A percentile compares a stretch with the other conserved stretches of the same genome.
Evolutionary conservation across 305 asterid species (phyloP).

Genomic region (Solanum chacoense): DNA sequence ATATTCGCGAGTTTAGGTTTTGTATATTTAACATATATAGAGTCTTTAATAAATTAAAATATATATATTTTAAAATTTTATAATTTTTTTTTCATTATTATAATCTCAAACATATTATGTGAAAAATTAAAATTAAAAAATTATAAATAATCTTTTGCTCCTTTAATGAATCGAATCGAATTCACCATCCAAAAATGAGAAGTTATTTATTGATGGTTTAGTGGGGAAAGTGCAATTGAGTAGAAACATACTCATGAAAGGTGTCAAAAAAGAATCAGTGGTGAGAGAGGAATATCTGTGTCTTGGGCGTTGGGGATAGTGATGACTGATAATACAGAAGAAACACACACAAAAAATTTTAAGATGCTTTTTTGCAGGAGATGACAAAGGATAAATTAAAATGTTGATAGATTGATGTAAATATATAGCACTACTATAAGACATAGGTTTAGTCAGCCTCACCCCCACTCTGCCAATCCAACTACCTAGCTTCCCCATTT

Average conservation of each 20-base stretch:
- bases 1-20: too few relatives aligned
- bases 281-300: conserved; percentile 1
- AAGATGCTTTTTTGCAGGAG: neutral
- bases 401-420: neutral
- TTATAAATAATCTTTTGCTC: neutral
- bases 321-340: neutral
- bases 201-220: neutral
- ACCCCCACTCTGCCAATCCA: neutral
- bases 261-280: conserved; percentile 3
- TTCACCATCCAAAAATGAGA: too few relatives aligned
- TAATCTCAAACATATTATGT: too few relatives aligned
- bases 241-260: neutral
- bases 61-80: too few relatives aligned
- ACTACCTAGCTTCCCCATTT: neutral
- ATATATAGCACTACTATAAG: neutral
- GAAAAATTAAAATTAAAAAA: too few relatives aligned
- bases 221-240: neutral
- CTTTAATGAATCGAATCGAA: too few relatives aligned
- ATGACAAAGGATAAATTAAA: neutral
- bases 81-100: too few relatives aligned
- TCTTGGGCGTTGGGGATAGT: neutral
- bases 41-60: too few relatives aligned
- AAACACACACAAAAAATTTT: neutral
- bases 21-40: too few relatives aligned
- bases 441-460: conserved; percentile 10